These are phyloP conservation scores for Olyra latifolia DNA, from an alignment of 176 grass and related monocot species.

Conservation along the genomic window DNA sequence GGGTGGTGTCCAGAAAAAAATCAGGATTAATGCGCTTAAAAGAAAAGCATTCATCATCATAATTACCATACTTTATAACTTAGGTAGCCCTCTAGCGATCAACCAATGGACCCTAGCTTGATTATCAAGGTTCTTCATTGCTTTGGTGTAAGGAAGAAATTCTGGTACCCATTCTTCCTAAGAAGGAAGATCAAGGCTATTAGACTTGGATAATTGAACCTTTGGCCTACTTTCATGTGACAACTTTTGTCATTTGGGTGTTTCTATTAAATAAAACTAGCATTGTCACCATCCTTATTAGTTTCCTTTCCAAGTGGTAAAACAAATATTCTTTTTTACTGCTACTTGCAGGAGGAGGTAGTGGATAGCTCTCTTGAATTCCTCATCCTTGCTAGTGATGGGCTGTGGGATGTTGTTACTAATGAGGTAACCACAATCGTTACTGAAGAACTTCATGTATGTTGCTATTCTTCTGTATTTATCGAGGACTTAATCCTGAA, in stretches of 20 bases:
- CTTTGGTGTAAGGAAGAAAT: slow-evolving; percentile 16
- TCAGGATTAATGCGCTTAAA: background rate
- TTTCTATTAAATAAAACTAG: slow-evolving; percentile 18
- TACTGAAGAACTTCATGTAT: background rate
- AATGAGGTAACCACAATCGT: slow-evolving; percentile 55
- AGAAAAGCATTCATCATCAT: background rate
- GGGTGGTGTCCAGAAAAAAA: background rate
- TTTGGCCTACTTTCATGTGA: background rate
- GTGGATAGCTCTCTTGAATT: slow-evolving; percentile 79
- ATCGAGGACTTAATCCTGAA: background rate
- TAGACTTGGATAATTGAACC: background rate
- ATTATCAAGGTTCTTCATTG: background rate
- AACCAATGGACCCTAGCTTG: background rate
- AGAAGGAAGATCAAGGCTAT: background rate
- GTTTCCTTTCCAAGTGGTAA: background rate
- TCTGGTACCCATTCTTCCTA: background rate
- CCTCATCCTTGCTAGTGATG: slow-evolving; percentile 93
- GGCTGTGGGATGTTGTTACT: slow-evolving; percentile 89
- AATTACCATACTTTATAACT: background rate
- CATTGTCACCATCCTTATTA: background rate
- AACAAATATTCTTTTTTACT: background rate
- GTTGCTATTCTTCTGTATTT: background rate
- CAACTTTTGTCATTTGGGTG: background rate
- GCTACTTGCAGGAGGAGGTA: slow-evolving; percentile 66
- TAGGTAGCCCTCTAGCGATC: background rate